Conservation (phyloP, 495 filamentous ascomycete genomes). For the Aspergillus saccharolyticus region DNA sequence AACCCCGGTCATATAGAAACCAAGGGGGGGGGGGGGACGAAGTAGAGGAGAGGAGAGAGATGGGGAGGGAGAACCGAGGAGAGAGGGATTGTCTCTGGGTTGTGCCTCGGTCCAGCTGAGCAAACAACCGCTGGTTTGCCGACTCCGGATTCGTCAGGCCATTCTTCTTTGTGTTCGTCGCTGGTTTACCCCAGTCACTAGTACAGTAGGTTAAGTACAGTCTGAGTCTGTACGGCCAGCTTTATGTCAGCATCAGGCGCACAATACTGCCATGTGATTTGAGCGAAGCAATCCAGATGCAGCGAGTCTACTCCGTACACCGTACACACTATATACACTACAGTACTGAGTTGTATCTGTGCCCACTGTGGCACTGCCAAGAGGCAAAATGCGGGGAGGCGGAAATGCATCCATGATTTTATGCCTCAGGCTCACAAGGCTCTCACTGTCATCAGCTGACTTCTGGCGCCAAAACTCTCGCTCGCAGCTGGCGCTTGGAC, state of each 20-base stretch:
- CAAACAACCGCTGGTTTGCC: constrained; percentile 2
- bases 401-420: too few species aligned
- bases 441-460: constrained; percentile 11
- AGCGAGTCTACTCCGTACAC: too few species aligned
- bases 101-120: constrained; percentile 16
- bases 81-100: constrained; percentile 2
- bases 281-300: too few species aligned
- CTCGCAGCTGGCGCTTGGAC: neutral
- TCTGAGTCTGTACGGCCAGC: neutral
- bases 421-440: neutral
- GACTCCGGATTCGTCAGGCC: too few species aligned
- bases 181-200: too few species aligned
- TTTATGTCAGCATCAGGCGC: neutral
- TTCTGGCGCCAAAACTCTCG: neutral
- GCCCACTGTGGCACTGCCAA: too few species aligned
- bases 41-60: constrained; percentile 17
- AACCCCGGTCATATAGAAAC: constrained; percentile 9
- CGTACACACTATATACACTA: too few species aligned
- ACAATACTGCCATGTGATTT: neutral
- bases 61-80: constrained; percentile 19
- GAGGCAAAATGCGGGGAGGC: neutral
- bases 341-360: too few species aligned
- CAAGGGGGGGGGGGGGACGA: neutral
- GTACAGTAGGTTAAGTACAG: too few species aligned
- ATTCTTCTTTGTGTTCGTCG: too few species aligned